Evolutionary conservation across 495 filamentous ascomycete species (phyloP).

Genomic region (Talaromyces proteolyticus): DNA sequence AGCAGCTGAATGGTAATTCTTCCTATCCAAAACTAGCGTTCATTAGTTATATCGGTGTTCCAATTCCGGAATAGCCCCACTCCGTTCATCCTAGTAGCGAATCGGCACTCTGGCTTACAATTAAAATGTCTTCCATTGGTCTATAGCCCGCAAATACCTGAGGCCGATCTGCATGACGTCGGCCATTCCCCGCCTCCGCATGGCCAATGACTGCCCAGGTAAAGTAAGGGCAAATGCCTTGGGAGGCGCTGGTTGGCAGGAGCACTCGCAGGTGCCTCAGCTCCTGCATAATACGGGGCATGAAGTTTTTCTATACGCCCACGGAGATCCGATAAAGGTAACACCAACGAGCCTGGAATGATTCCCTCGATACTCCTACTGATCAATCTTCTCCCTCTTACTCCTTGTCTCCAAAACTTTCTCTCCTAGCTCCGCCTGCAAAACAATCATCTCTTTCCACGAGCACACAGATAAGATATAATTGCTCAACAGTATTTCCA

Average conservation of each 20-base stretch:
- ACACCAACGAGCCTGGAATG: no score
- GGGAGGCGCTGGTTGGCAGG: neutral
- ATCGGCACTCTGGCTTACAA: neutral
- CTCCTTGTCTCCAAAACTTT: no score
- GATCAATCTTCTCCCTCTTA: neutral
- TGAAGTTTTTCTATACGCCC: no score
- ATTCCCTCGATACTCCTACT: no score
- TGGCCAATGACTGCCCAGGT: neutral
- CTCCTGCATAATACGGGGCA: no score
- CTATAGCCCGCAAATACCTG: neutral
- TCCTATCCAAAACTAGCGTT: neutral
- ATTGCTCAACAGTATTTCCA: no score
- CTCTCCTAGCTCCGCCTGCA: no score
- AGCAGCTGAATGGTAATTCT: neutral
- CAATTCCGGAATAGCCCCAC: neutral
- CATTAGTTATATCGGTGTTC: neutral
- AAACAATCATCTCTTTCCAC: neutral
- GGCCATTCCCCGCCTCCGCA: neutral
- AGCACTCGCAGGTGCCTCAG: no score
- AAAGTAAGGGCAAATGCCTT: slow-evolving; percentile 2
- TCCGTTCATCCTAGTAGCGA: neutral
- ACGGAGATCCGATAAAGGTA: no score
- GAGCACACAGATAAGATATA: no score
- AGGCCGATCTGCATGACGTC: slow-evolving; percentile 5
- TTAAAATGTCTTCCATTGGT: neutral